Base-by-base conservation (phyloP, 208 protist species). In the Novymonas esmeraldas region DNA sequence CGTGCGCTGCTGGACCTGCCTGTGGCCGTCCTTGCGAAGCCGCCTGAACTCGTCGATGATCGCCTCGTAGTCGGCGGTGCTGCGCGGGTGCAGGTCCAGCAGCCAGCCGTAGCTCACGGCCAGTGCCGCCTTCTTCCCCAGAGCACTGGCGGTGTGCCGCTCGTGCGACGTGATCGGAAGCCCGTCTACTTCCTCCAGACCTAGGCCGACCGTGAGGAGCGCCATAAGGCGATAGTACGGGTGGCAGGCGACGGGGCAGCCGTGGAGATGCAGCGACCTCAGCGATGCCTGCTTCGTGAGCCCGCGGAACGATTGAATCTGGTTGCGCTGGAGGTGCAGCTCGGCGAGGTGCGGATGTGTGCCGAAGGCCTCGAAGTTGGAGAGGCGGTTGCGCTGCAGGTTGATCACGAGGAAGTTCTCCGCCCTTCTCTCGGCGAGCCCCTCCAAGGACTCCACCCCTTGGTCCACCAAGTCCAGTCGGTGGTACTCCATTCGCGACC, bases 81-180 rank as follows among this genome's bases (percentile, higher is more conserved):
- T 70, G 20, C 82, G 74, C 0, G 79, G 69, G 22, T 70, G 59
- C 45, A 82, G 51, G 56, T 92, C 82, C 39, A 90, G 62, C 33
- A 87, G 68, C 88, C 90, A 94, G 13, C 87, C 90, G 66, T 86
- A 88, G 50, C 87, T 93, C 10, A 94, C 82, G 10, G 87, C 87
- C 10, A 96, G 59, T 3, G 87, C 87, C 0, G 84, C 83, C 29
- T 72, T 46, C 44, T 76, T 56, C 14, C 79, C 80, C 34, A 84
- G 49, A 5, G 50, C 16, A 2, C 76, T 61, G 16, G 87, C 88
- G 3, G 79, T 34, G 11, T 79, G 69, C 9, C 78, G 71, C 61
- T 96, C 87, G 26, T 84, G 78, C 6, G 41, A 46, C 2, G 76
- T 79, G 44, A 96, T 73, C 33, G 55, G 50, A 6, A 80, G 42